Base-by-base conservation (phyloP, 306 rosid species). In the Urtica urens region DNA sequence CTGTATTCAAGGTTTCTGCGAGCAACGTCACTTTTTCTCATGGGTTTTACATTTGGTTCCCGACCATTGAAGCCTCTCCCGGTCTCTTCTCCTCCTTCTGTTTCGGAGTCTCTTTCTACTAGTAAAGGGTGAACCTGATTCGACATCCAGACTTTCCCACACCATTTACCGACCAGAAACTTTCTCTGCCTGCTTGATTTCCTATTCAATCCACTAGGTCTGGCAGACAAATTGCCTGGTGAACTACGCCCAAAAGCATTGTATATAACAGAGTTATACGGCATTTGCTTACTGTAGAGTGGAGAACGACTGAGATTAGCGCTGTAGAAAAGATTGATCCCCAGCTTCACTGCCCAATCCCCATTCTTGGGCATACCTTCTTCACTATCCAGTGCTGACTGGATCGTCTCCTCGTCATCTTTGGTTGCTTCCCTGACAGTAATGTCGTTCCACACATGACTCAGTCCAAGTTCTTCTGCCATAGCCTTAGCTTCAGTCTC, bases 141-240 rank as follows among this genome's bases (percentile, higher is more conserved):
- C 18, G 96, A 85, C 94, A 82, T 92, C 99, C 99, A 92, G 59
- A 92, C 94, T 79, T 77, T 92, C 29, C 99, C 96, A 24, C 99
- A 92, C 99, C 99, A 92, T 77, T 79, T 85, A 33, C 99, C 99
- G 27, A 82, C 96, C 72, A 92, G 94, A 16, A 78, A 60, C 65
- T 83, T 85, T 77, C 74, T 92, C 70, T 69, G 88, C 63, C 57
- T 77, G 69, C 73, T 67, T 30, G 69, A 25, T 73, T 93, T 82
- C 78, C 86, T 90, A 62, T 57, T 74, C 65, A 69, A 75, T 56
- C 79, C 81, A 64, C 75, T 78, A 31, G 71, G 72, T 59, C 78
- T 76, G 27, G 49, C 40, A 12, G 94, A 66, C 6, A 71, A 75
- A 72, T 63, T 65, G 58, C 73, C 66, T 3, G 75, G 74, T 64